Percentiles rank a stretch among this genome's conserved stretches.
Conservation (phyloP, 371 early-diverging fungal genomes). For the Caulochytrium protostelioides region DNA sequence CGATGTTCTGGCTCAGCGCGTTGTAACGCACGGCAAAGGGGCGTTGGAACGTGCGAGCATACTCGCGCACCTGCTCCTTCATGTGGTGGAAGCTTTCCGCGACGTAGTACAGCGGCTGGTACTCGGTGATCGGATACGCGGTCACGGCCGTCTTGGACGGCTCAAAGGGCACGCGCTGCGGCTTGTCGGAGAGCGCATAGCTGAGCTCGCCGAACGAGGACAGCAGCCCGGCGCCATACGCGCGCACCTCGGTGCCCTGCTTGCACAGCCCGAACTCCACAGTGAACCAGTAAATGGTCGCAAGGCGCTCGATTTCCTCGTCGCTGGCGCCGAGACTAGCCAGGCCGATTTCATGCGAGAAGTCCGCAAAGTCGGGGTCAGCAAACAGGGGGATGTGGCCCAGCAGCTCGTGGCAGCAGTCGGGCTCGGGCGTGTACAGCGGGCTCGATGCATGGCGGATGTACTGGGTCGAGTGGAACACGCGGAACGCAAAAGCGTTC, state of each 20-base stretch:
- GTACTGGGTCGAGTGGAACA: slow-evolving; percentile 92
- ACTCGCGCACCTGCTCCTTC: slow-evolving; percentile 68
- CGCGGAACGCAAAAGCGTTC: slow-evolving; percentile 91
- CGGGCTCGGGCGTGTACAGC: slow-evolving; percentile 85
- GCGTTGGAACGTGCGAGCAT: slow-evolving; percentile 48
- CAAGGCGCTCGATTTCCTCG: slow-evolving; percentile 68
- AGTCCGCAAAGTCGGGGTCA: slow-evolving; percentile 87
- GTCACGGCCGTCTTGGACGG: slow-evolving; percentile 54
- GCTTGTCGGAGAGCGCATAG: slow-evolving; percentile 58
- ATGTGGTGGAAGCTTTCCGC: slow-evolving; percentile 84
- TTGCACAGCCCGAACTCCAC: slow-evolving; percentile 86
- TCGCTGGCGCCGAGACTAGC: slow-evolving; percentile 83
- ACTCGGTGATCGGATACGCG: slow-evolving; percentile 81
- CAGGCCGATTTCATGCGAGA: slow-evolving; percentile 86
- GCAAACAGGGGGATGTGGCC: slow-evolving; percentile 79
- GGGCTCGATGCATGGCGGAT: slow-evolving; percentile 81
- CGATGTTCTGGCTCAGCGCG: slow-evolving; percentile 59
- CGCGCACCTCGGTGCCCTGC: slow-evolving; percentile 52
- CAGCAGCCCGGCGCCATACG: slow-evolving; percentile 85
- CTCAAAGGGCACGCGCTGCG: slow-evolving; percentile 60
- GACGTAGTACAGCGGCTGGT: slow-evolving; percentile 86
- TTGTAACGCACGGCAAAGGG: slow-evolving; percentile 82
- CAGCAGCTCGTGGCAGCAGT: slow-evolving; percentile 64
- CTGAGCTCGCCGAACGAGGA: slow-evolving; percentile 84
- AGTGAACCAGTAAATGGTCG: slow-evolving; percentile 83